Base-by-base conservation (phyloP, 2,329 filamentous ascomycete species). In the Colletotrichum liaoningense region DNA sequence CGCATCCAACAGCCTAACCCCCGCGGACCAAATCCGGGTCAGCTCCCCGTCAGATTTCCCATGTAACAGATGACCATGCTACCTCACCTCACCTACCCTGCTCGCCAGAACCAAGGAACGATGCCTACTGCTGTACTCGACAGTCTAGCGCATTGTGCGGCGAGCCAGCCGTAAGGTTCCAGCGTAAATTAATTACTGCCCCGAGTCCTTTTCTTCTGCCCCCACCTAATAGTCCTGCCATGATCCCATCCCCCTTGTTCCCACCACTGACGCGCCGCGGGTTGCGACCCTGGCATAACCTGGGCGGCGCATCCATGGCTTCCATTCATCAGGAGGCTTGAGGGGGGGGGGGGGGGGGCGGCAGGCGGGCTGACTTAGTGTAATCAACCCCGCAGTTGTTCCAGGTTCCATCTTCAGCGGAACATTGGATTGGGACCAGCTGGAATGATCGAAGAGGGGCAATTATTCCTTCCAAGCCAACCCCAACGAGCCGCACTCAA, bases 381-480 rank as follows among this genome's bases (percentile, higher is more conserved):
- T 38, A 54, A 59, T 49, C 62, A 66, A 73, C 71, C 71, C 71
- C 67, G 71, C 71, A 73, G 71, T 64, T 38, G 62, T 56, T 49
- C 56, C 30, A 46, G n/a, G 66, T 28, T 58, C 71, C 68, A 72
- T 74, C 72, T 72, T 72, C 72, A 74, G 68, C 72, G 72, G 59
- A 55, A 74, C 72, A 72, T 63, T 65, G 33, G 16, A 24, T 49
- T 73, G 65, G n/a, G 22, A 16, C 58, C 55, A 24, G 35, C 69
- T 69, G 67, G 67, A 71, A 71, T 71, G 60, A 26, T 26, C 30
- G 30, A 33, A 33, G 42, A 33, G 69, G 49, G 63, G 52, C 30
- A 22, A 14, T 28, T 19, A 33, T 11, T 22, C 19, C 24, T 26
- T 46, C 33, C 52, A 65, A 28, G 46, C 42, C 60, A 35, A 56